phyloP scores from a whole-genome alignment of 208 protist genomes.

The Acanthamoeba polyphaga region DNA sequence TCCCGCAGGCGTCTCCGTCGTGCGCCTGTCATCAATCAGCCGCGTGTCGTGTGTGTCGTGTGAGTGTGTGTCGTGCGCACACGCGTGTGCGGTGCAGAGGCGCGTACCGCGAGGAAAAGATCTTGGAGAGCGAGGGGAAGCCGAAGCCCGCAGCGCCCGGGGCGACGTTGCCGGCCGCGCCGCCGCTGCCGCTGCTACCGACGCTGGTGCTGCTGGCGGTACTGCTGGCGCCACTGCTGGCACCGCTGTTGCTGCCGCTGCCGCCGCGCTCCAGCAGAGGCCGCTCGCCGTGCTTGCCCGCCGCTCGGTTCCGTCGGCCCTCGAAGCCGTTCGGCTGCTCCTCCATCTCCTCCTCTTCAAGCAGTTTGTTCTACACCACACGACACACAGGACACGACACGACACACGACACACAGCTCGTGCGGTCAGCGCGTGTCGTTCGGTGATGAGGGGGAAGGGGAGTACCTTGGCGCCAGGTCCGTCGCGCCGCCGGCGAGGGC shows the following conservation, averaged over 20 bases:
- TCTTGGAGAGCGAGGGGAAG: constrained; percentile 2
- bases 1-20: neutral
- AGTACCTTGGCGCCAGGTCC: neutral
- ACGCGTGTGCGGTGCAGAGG: neutral
- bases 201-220: neutral
- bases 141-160: neutral
- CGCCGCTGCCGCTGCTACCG: constrained; percentile 6
- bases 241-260: neutral
- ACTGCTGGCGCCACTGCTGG: too few species aligned
- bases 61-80: neutral
- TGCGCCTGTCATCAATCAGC: neutral
- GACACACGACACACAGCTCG: too few species aligned
- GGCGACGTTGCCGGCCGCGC: neutral
- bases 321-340: neutral
- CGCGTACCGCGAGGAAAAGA: neutral
- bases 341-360: neutral
- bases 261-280: neutral
- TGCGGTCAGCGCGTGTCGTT: neutral
- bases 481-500: neutral
- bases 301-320: neutral
- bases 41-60: too few species aligned
- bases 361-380: neutral
- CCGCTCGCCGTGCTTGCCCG: neutral
- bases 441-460: neutral
- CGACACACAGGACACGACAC: too few species aligned